Evolutionary conservation across 306 rosid genomes (phyloP).

Genomic region (Lablab purpureus): DNA sequence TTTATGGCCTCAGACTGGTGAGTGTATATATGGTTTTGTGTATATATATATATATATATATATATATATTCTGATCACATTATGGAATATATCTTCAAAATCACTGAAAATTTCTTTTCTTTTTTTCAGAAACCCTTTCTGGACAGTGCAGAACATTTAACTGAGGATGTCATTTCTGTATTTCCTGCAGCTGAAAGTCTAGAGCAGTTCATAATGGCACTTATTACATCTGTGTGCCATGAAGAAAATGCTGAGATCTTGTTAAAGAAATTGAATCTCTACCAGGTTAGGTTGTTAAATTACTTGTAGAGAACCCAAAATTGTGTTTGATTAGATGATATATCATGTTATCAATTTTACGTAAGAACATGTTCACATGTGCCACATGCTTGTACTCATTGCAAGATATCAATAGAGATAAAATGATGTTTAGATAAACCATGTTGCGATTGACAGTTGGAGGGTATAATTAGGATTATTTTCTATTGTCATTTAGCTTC

Average conservation of each 20-base stretch:
- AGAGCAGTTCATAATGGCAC: slow-evolving; percentile 82
- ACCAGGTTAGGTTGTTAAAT: slow-evolving; percentile 67
- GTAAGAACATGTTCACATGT: slow-evolving; percentile 5
- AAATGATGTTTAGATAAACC: slow-evolving; percentile 23
- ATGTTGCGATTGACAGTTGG: slow-evolving; percentile 7
- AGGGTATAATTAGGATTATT: slow-evolving; percentile 34
- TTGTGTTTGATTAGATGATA: slow-evolving; percentile 23
- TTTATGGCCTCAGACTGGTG: slow-evolving; percentile 91
- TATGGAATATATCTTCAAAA: slow-evolving; percentile 42
- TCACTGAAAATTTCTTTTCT: slow-evolving; percentile 29
- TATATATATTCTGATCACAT: slow-evolving; percentile 11
- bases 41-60: neutral
- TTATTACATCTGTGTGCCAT: slow-evolving; percentile 74
- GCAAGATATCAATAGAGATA: neutral
- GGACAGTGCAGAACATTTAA: slow-evolving; percentile 86
- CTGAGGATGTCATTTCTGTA: slow-evolving; percentile 91
- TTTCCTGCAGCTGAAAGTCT: slow-evolving; percentile 96
- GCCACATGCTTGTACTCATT: slow-evolving; percentile 21
- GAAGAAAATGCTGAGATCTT: slow-evolving; percentile 81
- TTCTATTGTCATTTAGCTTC: slow-evolving; percentile 37
- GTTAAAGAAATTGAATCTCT: slow-evolving; percentile 75
- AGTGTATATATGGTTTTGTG: slow-evolving; percentile 43
- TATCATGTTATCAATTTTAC: slow-evolving; percentile 28
- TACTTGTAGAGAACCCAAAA: slow-evolving; percentile 4
- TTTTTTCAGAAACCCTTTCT: slow-evolving; percentile 88